Evolutionary conservation across 495 filamentous ascomycete species (phyloP).

Genomic region (Polyplosphaeria fusca): DNA sequence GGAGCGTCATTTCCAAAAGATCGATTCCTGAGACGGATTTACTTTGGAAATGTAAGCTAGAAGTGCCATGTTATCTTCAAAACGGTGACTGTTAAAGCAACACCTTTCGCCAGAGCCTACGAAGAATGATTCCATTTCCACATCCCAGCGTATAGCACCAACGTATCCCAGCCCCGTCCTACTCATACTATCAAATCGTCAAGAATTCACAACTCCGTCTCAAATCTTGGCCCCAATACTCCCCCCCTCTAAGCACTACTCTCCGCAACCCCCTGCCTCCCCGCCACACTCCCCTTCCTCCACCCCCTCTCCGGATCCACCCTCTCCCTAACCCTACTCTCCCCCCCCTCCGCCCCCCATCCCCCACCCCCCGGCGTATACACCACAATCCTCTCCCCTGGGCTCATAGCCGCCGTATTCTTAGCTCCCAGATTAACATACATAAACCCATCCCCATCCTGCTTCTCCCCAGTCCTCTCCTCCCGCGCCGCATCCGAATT

Average conservation of each 20-base stretch:
- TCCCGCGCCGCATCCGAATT: slow-evolving; percentile 13
- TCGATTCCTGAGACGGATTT: too few species aligned
- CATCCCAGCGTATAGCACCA: too few species aligned
- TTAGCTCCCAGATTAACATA: slow-evolving; percentile 86
- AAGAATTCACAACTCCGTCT: too few species aligned
- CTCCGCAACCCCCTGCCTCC: slow-evolving; percentile 32
- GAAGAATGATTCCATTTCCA: too few species aligned
- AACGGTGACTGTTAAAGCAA: too few species aligned
- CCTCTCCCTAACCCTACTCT: slow-evolving; percentile 44
- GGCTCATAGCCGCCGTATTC: slow-evolving; percentile 83
- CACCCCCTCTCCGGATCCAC: slow-evolving; percentile 52
- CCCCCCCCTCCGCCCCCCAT: slow-evolving; percentile 62
- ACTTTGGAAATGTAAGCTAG: too few species aligned
- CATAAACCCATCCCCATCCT: slow-evolving; percentile 48
- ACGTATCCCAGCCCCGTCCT: too few species aligned
- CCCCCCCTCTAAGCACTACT: slow-evolving; percentile 24
- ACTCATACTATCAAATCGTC: too few species aligned
- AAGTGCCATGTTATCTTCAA: too few species aligned
- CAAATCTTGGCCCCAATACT: background rate
- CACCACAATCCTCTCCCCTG: slow-evolving; percentile 82
- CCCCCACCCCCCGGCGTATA: slow-evolving; percentile 70
- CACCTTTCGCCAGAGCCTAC: too few species aligned
- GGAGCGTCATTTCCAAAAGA: too few species aligned
- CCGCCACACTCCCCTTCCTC: slow-evolving; percentile 33
- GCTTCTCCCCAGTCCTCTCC: slow-evolving; percentile 8